Percentiles rank a stretch among this genome's conserved stretches.
phyloP scores from a whole-genome alignment of 176 grass and related monocot genomes.

The maize (Zea mays) region DNA sequence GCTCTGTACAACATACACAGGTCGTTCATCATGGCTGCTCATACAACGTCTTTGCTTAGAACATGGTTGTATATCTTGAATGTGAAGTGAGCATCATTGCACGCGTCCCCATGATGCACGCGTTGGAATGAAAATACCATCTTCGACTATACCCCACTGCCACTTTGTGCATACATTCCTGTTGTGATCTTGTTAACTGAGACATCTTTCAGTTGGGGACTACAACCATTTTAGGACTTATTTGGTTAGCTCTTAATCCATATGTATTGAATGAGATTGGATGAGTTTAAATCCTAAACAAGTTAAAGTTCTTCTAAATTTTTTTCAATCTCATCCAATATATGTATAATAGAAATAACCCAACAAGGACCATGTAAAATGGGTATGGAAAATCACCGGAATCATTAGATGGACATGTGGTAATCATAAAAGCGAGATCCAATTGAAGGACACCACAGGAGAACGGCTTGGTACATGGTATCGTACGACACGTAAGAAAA shows the following conservation, averaged over 20 bases:
- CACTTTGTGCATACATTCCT: background rate
- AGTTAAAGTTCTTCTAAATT: too few species aligned
- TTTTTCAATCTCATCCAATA: too few species aligned
- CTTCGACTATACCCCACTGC: background rate
- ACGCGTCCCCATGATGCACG: conserved; percentile 2
- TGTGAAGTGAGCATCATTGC: conserved; percentile 15
- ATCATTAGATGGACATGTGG: background rate
- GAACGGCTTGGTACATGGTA: background rate
- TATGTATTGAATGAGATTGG: too few species aligned
- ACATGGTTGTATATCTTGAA: background rate
- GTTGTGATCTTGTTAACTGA: background rate
- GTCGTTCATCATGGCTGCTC: background rate
- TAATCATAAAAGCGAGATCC: background rate
- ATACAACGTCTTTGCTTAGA: conserved; percentile 3
- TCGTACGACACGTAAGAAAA: background rate
- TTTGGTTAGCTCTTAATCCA: background rate
- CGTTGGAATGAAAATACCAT: background rate
- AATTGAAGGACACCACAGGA: background rate
- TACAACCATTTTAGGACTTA: background rate
- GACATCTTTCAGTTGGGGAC: background rate
- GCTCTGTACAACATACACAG: background rate
- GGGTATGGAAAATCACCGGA: conserved; percentile 9
- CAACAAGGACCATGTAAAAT: background rate
- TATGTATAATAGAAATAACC: too few species aligned
- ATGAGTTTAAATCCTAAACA: too few species aligned